Conservation (phyloP, 192 early-diverging fungal genomes). For the Coemansia sp. region DNA sequence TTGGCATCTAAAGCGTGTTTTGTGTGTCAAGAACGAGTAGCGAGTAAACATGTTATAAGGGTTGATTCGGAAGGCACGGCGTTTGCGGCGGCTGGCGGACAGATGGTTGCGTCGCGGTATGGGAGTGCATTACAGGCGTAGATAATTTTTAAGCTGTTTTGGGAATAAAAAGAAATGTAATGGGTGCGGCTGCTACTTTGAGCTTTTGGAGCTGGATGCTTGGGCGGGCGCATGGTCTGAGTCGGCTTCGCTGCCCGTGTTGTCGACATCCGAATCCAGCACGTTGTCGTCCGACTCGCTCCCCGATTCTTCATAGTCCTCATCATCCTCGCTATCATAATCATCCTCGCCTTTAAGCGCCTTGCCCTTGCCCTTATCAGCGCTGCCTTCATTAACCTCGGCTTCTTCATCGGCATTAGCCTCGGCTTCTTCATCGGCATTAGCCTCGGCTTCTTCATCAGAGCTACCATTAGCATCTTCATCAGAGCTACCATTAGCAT, state of each 20-base stretch:
- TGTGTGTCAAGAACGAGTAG: conserved; percentile 36
- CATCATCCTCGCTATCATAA: conserved; percentile 14
- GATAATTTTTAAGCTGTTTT: background rate
- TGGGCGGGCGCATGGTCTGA: background rate
- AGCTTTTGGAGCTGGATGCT: background rate
- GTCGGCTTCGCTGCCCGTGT: conserved; percentile 2
- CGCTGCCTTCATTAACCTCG: background rate
- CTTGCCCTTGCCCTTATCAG: conserved; percentile 7
- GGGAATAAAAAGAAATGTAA: conserved; percentile 1
- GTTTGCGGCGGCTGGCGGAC: conserved; percentile 42
- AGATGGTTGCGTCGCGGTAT: conserved; percentile 47
- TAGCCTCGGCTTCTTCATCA: background rate
- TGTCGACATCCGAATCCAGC: conserved; percentile 1
- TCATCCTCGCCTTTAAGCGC: conserved; percentile 1
- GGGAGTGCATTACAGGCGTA: conserved; percentile 43
- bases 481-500: background rate
- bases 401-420: background rate
- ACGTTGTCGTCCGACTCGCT: conserved; percentile 17
- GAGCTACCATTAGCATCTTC: background rate
- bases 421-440: too few relatives aligned
- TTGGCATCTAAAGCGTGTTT: conserved; percentile 22
- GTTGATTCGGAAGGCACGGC: conserved; percentile 45
- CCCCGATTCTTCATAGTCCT: conserved; percentile 10
- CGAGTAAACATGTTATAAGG: conserved; percentile 9
- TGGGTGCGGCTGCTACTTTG: conserved; percentile 1